These are phyloP conservation scores for Podaxis sp. DNA, from an alignment of 768 basidiomycete genomes.

Conservation along the genomic window DNA sequence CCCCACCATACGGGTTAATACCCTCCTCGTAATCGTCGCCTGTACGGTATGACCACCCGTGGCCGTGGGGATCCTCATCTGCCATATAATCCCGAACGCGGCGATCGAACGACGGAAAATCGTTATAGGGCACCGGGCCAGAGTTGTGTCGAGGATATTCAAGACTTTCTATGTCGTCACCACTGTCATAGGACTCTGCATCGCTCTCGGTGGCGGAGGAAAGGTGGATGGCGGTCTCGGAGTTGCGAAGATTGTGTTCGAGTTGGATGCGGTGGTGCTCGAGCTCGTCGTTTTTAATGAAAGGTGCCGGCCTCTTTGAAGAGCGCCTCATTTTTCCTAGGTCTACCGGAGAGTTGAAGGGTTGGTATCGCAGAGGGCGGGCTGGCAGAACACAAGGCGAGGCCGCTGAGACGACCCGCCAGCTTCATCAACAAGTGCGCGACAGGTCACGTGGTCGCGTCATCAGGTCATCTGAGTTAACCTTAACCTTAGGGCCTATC, in stretches of 20 bases:
- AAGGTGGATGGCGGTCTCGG: slow-evolving; percentile 67
- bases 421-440: slow-evolving; percentile 22
- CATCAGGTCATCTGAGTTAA: slow-evolving; percentile 5
- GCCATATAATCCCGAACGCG: slow-evolving; percentile 47
- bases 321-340: slow-evolving; percentile 23
- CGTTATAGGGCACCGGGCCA: slow-evolving; percentile 49
- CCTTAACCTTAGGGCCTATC: slow-evolving; percentile 1
- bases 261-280: slow-evolving; percentile 75
- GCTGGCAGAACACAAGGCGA: slow-evolving; percentile 12
- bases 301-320: slow-evolving; percentile 18
- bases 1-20: slow-evolving; percentile 59
- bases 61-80: slow-evolving; percentile 48
- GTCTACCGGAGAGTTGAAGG: slow-evolving; percentile 11
- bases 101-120: slow-evolving; percentile 58
- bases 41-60: slow-evolving; percentile 54
- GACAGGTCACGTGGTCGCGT: slow-evolving; percentile 25
- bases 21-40: slow-evolving; percentile 59
- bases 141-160: slow-evolving; percentile 74
- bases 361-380: slow-evolving; percentile 22
- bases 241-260: slow-evolving; percentile 72
- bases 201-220: slow-evolving; percentile 44
- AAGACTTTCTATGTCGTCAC: slow-evolving; percentile 43
- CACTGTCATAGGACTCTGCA: slow-evolving; percentile 9
- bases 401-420: not conserved
- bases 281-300: slow-evolving; percentile 68